Percentiles rank a stretch among this genome's conserved stretches.
phyloP scores from a whole-genome alignment of 257 asterid genomes.

The Mitragyna speciosa region DNA sequence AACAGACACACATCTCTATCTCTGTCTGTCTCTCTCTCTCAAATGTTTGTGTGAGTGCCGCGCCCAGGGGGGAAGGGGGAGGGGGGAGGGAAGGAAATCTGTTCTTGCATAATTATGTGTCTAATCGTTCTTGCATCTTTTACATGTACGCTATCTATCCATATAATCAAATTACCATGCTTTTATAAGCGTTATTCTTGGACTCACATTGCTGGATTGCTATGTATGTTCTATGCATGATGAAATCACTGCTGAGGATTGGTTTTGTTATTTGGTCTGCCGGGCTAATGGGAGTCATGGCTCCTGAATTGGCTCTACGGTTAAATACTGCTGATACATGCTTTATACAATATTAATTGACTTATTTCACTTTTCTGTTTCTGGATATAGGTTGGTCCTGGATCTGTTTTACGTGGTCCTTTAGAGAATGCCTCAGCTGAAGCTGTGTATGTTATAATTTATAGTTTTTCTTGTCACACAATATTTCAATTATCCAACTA shows the following conservation, averaged over 20 bases:
- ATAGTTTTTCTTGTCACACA: constrained; percentile 20
- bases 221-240: neutral
- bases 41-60: neutral
- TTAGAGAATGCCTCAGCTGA: constrained; percentile 66
- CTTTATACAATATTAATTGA: neutral
- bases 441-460: constrained; percentile 69
- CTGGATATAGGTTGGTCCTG: constrained; percentile 83
- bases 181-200: neutral
- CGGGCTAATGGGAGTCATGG: neutral
- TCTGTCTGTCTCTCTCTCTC: neutral
- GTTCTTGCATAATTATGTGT: neutral
- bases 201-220: neutral
- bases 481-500: neutral
- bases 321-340: neutral
- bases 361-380: constrained; percentile 25
- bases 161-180: neutral
- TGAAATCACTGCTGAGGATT: neutral
- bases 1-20: neutral
- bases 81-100: no score
- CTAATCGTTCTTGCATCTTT: neutral
- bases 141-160: neutral
- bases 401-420: constrained; percentile 91
- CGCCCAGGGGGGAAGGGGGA: no score
- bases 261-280: neutral
- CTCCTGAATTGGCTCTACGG: neutral